Evolutionary conservation across 805 yeast genomes (phyloP), one percentile per base, ranked within the genome.

Genomic region (Wickerhamiella domercqiae): DNA sequence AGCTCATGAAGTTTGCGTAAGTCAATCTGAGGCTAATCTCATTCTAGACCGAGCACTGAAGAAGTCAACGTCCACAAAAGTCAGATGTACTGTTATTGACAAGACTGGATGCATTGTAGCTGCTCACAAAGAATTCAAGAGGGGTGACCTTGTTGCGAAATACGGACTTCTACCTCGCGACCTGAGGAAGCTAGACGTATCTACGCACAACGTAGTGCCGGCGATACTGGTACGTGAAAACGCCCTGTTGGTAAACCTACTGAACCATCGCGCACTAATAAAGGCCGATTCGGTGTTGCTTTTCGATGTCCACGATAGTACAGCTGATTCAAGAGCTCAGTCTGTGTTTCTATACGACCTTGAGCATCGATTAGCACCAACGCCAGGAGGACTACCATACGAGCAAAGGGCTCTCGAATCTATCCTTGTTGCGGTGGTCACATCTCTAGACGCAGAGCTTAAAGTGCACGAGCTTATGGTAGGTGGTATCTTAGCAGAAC

Each of bases 401-500:
- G 98, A 90, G 52, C 75, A 86, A 51, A 63, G 93, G 34, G 98
- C 96, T 0, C 54, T 90, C 29, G 98, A 90, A 51, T 75, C 93
- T 0, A 78, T 90, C 6, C 68, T 90, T 44, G 73, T 82, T 21
- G 76, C 80, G 37, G 93, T 82, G 2, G 68, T 83, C 28, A 67
- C 79, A 1, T 79, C 83, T 42, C 60, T 90, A 35, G 76, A 77
- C 34, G 75, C 86, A 1, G 98, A 90, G 53, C 74, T 86, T 79
- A 78, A 77, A 47, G 83, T 81, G 4, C 90, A 82, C 47, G 70
- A 74, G 5, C 78, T 79, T 0, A 78, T 80, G 5, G 73, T 87
- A 11, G 71, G 71, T 33, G 79, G 80, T 4, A 71, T 86, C 6
- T 61, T 90, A 32, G 61, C 64, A 24, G 93, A 84, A 36, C 62